Base-by-base conservation (phyloP, 495 filamentous ascomycete genomes). In the Penicillium alfredii region DNA sequence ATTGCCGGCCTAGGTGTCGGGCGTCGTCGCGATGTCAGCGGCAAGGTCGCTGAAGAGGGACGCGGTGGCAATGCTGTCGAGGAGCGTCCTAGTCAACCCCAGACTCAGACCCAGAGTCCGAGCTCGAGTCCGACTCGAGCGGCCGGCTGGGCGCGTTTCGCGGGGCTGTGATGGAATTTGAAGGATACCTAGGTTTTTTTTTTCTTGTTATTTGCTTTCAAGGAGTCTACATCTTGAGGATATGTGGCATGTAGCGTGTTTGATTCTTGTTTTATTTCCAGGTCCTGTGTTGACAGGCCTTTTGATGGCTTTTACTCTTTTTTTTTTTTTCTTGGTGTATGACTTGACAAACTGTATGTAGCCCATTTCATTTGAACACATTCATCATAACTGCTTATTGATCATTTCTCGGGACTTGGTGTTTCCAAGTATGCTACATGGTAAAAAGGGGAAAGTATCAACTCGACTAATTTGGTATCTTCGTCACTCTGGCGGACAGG, bases 41-140 rank as follows among this genome's bases (percentile, higher is more conserved):
- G 87, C 3, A 86, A 86, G 60, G 64, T 86, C 30, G 88, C 80
- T 1, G 88, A 95, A 61, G 88, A 95, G 60, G 88, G 88, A 1
- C 67, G 81, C 25, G 76, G 74, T 3, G 69, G 70, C 7, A 51
- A 42, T 22, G 39, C 46, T 7, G 11, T 44, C 10, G 46, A 52
- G 22, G 39, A 49, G 11, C 17, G 25, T 8, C 40, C 45, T 20
- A 35, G 9, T 24, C n/a, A n/a, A n/a, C n/a, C n/a, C n/a, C 32
- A 29, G 20, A 39, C 30, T 21, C 17, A 26, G 8, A 44, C 30
- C 15, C 35, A 45, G 19, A 49, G 30, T 28, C 20, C 45, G 22
- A 23, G 24, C 15, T 15, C 45, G 22, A 31, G 39, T 0, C 42
- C 55, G 5, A 33, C 38, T 20, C 60, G 64, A 8, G 67, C 67